Evolutionary conservation across 2,329 filamentous ascomycete species (phyloP), one percentile per base, ranked within the genome.

Genomic region (Aspergillus japonicus): DNA sequence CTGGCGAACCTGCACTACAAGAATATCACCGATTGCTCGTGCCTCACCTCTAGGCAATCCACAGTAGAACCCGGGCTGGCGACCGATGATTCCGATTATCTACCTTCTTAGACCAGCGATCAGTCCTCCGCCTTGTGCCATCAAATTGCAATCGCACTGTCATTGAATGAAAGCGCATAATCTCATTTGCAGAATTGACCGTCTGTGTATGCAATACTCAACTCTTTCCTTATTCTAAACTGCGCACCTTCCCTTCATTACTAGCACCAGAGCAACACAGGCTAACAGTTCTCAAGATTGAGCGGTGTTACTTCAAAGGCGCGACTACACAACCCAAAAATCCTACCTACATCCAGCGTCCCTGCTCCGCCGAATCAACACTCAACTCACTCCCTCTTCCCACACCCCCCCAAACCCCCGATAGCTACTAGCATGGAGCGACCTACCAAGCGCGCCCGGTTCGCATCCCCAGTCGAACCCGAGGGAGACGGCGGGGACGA

Each of bases 381-480:
- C 24, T 48, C 24, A 5, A 33, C 21, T 23, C 23, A 16, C 12
- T 44, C 35, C 31, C 23, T 29, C 24, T 14, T 31, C 44, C 16
- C 44, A 6, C 6, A 33, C 39, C 24, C 14, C 21, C 14, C 14
- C 16, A 16, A 4, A 21, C 26, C 19, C 16, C n/a, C 29, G 8
- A 21, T 52, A 21, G 48, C 42, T 19, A 12, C n/a, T 23, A 58
- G 29, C 2, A 75, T 75, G 69, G 71, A 76, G 51, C 67, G 67
- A 48, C 74, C 75, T 19, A 57, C 78, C 52, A 92, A 92, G 75
- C 82, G 86, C 70, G 80, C 83, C 63, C 85, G 85, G 67, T 74
- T 86, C n/a, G 73, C 72, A 12, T 59, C 68, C 7, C 60, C 68
- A 47, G 54, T 63, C 19, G 66, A 70, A 7, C 61, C 66, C 3